A percentile compares a stretch with the other conserved stretches of the same genome.
Conservation (phyloP, 176 grass and related monocot species). For the Phragmites australis region DNA sequence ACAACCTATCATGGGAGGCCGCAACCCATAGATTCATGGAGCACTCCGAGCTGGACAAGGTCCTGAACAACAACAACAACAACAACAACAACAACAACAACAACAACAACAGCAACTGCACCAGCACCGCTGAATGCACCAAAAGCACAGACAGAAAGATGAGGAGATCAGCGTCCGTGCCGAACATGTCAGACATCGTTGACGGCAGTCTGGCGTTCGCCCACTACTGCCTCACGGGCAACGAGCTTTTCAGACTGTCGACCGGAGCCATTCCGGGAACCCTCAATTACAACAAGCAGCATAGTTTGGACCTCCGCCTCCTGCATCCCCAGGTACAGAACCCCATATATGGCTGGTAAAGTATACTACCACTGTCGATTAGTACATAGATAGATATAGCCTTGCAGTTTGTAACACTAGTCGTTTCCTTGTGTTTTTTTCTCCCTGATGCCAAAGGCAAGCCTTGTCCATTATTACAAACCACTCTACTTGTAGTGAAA, state of each 20-base stretch:
- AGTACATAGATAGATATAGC: conserved; percentile 32
- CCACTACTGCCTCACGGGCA: conserved; percentile 86
- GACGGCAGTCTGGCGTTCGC: conserved; percentile 84
- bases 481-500: neutral
- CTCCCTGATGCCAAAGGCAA: conserved; percentile 12
- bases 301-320: conserved; percentile 70
- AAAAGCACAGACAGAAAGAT: conserved; percentile 37
- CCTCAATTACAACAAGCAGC: conserved; percentile 65
- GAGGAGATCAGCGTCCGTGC: conserved; percentile 58
- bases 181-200: conserved; percentile 62
- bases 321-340: conserved; percentile 81
- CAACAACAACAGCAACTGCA: neutral
- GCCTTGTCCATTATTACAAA: conserved; percentile 30
- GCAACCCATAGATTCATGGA: conserved; percentile 91
- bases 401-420: conserved; percentile 30
- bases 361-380: neutral
- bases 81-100: conserved; percentile 22
- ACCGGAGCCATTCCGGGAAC: conserved; percentile 80
- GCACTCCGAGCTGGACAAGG: conserved; percentile 74
- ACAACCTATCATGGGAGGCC: conserved; percentile 90
- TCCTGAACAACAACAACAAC: conserved; percentile 40
- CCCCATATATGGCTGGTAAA: conserved; percentile 88
- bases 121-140: neutral
- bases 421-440: neutral
- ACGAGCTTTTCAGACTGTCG: conserved; percentile 68